These are phyloP conservation scores for Akanthomyces uredinophilus DNA, from an alignment of 2,329 filamentous ascomycete genomes.

Conservation along the genomic window DNA sequence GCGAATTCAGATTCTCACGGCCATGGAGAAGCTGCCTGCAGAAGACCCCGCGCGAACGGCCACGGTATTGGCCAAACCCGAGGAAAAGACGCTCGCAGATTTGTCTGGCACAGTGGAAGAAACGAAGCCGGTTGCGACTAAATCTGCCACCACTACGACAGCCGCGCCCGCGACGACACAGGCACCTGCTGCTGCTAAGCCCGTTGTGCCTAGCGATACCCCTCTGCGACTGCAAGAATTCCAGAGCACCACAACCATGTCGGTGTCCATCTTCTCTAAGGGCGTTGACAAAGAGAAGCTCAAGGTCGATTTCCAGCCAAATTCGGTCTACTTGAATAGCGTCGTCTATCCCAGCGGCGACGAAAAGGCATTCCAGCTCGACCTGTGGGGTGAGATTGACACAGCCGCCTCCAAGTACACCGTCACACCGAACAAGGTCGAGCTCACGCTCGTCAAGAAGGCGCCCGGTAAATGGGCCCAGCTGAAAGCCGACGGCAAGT, in stretches of 20 bases:
- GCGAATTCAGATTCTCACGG: slow-evolving; percentile 42
- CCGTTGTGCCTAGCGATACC: slow-evolving; percentile 19
- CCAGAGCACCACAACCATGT: slow-evolving; percentile 31
- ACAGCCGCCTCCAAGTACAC: slow-evolving; percentile 53
- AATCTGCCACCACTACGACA: background rate
- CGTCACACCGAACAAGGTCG: slow-evolving; percentile 74
- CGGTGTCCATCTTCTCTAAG: slow-evolving; percentile 39
- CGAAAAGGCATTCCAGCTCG: slow-evolving; percentile 55
- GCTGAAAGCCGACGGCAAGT: slow-evolving; percentile 20
- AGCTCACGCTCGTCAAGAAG: slow-evolving; percentile 67
- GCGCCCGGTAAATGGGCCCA: slow-evolving; percentile 62
- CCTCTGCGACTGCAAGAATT: slow-evolving; percentile 31
- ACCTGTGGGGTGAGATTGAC: slow-evolving; percentile 64
- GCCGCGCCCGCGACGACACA: background rate
- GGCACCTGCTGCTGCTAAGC: slow-evolving; percentile 2
- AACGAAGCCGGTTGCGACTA: slow-evolving; percentile 16
- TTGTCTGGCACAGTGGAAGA: background rate
- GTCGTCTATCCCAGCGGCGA: slow-evolving; percentile 42
- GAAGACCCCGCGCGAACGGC: slow-evolving; percentile 44
- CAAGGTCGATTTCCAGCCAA: slow-evolving; percentile 29
- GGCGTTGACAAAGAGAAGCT: slow-evolving; percentile 37
- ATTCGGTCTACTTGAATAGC: slow-evolving; percentile 24
- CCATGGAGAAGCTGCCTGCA: slow-evolving; percentile 39
- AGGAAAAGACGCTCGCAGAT: slow-evolving; percentile 26
- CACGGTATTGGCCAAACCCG: slow-evolving; percentile 29